A percentile compares a stretch with the other conserved stretches of the same genome.
These are phyloP conservation scores for Aspergillus biplanus DNA, from an alignment of 495 filamentous ascomycete genomes.

Conservation along the genomic window DNA sequence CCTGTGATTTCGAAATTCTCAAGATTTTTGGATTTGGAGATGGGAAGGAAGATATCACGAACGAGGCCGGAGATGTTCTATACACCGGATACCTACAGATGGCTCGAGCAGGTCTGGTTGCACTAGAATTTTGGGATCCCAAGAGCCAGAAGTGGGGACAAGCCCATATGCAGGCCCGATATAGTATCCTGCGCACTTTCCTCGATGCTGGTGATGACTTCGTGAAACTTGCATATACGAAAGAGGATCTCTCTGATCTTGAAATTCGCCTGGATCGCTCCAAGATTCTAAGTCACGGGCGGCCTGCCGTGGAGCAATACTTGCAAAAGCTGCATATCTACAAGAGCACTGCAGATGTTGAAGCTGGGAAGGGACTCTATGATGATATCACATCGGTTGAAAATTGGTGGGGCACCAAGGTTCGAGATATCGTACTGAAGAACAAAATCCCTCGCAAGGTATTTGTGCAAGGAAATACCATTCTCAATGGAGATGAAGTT, in stretches of 20 bases:
- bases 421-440: conserved; percentile 76
- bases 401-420: conserved; percentile 76
- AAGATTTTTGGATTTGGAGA: conserved; percentile 91
- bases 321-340: conserved; percentile 90
- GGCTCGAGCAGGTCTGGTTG: conserved; percentile 83
- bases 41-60: conserved; percentile 67
- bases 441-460: conserved; percentile 93
- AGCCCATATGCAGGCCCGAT: conserved; percentile 92
- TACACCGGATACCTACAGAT: conserved; percentile 87
- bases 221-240: conserved; percentile 72
- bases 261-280: conserved; percentile 77
- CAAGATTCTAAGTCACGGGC: conserved; percentile 75
- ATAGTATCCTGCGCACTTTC: conserved; percentile 87
- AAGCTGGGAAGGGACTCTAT: conserved; percentile 75
- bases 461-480: conserved; percentile 93
- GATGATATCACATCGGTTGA: conserved; percentile 79
- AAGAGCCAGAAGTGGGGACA: conserved; percentile 90
- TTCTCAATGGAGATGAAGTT: conserved; percentile 73
- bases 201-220: conserved; percentile 82
- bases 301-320: conserved; percentile 81
- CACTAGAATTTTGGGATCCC: conserved; percentile 89
- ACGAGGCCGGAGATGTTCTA: conserved; percentile 81
- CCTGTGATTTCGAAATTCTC: conserved; percentile 85
- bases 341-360: conserved; percentile 87
- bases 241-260: conserved; percentile 78